Base-by-base conservation (phyloP, 73 alveolate genomes). In the Blepharisma stoltei region DNA sequence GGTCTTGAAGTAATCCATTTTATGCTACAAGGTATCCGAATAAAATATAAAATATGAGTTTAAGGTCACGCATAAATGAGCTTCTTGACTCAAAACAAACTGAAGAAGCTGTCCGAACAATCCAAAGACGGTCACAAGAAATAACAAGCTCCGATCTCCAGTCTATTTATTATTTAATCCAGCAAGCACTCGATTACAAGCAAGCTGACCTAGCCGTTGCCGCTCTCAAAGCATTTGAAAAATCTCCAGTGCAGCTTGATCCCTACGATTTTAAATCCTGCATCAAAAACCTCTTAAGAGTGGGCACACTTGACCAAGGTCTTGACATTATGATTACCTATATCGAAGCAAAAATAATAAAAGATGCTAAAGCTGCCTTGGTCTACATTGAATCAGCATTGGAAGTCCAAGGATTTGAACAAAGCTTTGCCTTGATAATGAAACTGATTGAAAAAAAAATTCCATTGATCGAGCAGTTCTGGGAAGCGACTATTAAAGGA, bases 51-150 rank as follows among this genome's bases (percentile, higher is more conserved):
- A 60, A 60, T 18, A 60, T 60, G 73, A 60, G 73, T 60, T n/a
- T 60, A 25, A 60, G 73, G 23, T 60, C 73, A 8, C 14, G 73
- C 0, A 60, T 60, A n/a, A 60, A 60, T 25, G 73, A 60, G 23
- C 46, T 60, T 8, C 14, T 60, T 38, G 73, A 60, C 46, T 60
- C 73, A 38, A 60, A 60, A 60, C 5, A 60, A 14, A n/a, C 23
- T 1, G 23, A 25, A 8, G 73, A 60, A 8, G 73, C 73, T 8
- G 23, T 60, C 14, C 14, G 23, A 25, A 60, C 73, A 20, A 25
- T 60, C 2, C 46, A 60, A 60, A n/a, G 14, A 60, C 14, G 73
- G 6, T 25, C 38, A 0, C 18, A 4, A 14, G 73, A 60, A 3
- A 60, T 60, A 60, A 60, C 73, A 2, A 60, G 46, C 2, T n/a